These are phyloP conservation scores for Kitagawia praeruptora DNA, from an alignment of 129 eudicot species.

Conservation along the genomic window DNA sequence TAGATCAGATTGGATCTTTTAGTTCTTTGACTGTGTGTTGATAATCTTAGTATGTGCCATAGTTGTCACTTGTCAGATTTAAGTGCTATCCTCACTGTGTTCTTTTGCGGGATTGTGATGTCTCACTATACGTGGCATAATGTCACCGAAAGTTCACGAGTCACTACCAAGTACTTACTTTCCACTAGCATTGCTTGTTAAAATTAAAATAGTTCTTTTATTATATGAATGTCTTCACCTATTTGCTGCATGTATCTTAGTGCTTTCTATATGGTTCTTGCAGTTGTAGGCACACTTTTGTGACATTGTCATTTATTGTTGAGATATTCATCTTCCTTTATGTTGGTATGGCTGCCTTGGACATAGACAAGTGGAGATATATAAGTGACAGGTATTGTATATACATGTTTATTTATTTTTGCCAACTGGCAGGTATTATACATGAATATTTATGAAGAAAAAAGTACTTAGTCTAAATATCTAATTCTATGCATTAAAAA, in stretches of 20 bases:
- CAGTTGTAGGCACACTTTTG: slow-evolving; percentile 73
- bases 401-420: neutral
- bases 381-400: slow-evolving; percentile 12
- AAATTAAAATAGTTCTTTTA: neutral
- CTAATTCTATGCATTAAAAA: neutral
- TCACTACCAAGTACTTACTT: slow-evolving; percentile 69
- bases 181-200: neutral
- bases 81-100: slow-evolving; percentile 83
- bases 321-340: slow-evolving; percentile 81
- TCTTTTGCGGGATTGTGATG: slow-evolving; percentile 92
- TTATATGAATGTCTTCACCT: neutral
- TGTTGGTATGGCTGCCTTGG: slow-evolving; percentile 95
- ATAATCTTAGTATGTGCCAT: slow-evolving; percentile 22
- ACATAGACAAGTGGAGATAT: slow-evolving; percentile 48
- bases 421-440: neutral
- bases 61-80: slow-evolving; percentile 61
- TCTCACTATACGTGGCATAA: slow-evolving; percentile 96
- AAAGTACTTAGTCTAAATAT: neutral
- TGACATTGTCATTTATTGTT: slow-evolving; percentile 73
- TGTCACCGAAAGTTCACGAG: slow-evolving; percentile 78
- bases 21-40: neutral
- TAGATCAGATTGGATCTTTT: neutral
- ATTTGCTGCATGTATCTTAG: slow-evolving; percentile 1
- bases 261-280: neutral
- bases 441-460: neutral